Percentiles rank a stretch among this genome's conserved stretches.
phyloP scores from a whole-genome alignment of 148 eudicot genomes.

The Persicaria tinctoria region DNA sequence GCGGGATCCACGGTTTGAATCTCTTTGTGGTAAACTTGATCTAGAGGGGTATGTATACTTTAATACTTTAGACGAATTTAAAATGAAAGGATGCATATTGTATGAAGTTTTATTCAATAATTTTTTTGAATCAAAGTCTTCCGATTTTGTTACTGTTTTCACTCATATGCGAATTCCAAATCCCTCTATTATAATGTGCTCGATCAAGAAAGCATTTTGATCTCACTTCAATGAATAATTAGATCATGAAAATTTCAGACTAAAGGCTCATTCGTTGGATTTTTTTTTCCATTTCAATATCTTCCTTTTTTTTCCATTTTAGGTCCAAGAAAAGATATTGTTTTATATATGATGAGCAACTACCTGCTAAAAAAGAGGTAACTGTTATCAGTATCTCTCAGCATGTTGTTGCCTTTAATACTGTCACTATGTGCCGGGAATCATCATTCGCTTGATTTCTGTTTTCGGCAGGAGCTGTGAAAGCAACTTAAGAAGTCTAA shows the following conservation, averaged over 20 bases:
- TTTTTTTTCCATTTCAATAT: not conserved
- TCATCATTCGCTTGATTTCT: too few relatives aligned
- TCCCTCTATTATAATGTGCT: too few relatives aligned
- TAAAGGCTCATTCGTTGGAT: not conserved
- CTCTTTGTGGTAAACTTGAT: conserved; percentile 23
- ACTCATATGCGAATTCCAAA: too few relatives aligned
- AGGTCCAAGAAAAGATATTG: too few relatives aligned
- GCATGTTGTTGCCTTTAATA: not conserved
- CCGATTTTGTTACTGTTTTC: too few relatives aligned
- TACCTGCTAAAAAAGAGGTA: conserved; percentile 83
- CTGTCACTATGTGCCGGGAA: not conserved
- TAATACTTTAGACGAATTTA: not conserved
- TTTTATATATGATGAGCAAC: conserved; percentile 50
- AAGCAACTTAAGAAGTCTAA: conserved; percentile 11
- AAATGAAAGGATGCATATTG: too few relatives aligned
- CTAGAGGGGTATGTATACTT: conserved; percentile 47
- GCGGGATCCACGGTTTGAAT: too few relatives aligned
- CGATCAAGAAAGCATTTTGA: too few relatives aligned
- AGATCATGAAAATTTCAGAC: not conserved
- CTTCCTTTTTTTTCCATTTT: too few relatives aligned
- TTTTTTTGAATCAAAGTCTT: too few relatives aligned
- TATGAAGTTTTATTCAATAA: too few relatives aligned
- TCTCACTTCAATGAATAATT: not conserved
- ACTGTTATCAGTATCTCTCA: not conserved
- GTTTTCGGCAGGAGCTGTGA: too few relatives aligned